Evolutionary conservation across 202 grass and related monocot genomes (phyloP).

Genomic region (Brachypodium distachyon): DNA sequence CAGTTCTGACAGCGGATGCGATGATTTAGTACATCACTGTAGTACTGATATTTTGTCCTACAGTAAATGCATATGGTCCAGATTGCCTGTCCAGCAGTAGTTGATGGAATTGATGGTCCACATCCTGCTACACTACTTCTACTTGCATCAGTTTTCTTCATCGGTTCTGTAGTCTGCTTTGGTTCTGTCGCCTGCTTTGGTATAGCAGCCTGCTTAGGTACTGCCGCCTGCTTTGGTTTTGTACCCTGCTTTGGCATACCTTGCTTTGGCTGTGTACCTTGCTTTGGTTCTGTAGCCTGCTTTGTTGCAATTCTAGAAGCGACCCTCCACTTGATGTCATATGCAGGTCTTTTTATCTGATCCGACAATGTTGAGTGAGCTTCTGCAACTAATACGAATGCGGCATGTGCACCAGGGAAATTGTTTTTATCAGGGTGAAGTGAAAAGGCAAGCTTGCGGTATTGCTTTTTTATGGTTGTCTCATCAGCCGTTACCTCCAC

Average conservation of each 20-base stretch:
- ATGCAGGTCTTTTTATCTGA: constrained; percentile 46
- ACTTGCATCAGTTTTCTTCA: constrained; percentile 15
- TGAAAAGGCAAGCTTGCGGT: constrained; percentile 76
- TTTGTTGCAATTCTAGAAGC: constrained; percentile 21
- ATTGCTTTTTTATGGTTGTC: constrained; percentile 64
- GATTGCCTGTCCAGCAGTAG: constrained; percentile 29
- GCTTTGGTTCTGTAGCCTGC: constrained; percentile 22
- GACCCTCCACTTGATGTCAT: constrained; percentile 72
- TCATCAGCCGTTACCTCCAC: constrained; percentile 53
- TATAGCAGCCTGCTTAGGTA: not conserved
- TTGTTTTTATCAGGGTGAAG: constrained; percentile 92
- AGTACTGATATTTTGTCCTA: constrained; percentile 52
- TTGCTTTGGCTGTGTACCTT: constrained; percentile 13
- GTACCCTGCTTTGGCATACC: not conserved
- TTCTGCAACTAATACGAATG: constrained; percentile 83
- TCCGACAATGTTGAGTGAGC: constrained; percentile 70
- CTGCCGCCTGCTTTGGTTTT: not conserved
- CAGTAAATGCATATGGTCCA: constrained; percentile 56
- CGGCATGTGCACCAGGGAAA: constrained; percentile 72
- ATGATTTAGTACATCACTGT: constrained; percentile 18
- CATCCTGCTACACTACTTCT: not conserved
- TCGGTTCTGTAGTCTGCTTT: not conserved
- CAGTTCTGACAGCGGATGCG: constrained; percentile 54
- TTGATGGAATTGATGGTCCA: constrained; percentile 26
- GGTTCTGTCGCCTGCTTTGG: not conserved